These are phyloP conservation scores for Lipomyces chichibuensis DNA, from an alignment of 805 yeast species.

Conservation along the genomic window DNA sequence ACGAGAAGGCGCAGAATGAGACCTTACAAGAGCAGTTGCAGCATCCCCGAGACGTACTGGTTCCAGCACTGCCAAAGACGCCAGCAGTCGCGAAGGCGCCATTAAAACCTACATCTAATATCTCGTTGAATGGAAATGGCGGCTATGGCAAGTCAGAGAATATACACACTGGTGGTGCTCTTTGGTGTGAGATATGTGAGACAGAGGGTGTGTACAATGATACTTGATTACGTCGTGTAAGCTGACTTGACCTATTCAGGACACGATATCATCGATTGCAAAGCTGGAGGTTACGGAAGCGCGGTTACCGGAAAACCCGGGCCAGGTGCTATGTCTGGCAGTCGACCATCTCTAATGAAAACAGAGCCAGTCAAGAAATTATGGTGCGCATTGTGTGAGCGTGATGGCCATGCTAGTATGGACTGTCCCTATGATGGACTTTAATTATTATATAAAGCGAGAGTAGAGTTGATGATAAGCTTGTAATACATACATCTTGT, in stretches of 20 bases:
- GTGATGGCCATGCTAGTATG: slow-evolving; percentile 82
- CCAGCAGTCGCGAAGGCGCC: slow-evolving; percentile 12
- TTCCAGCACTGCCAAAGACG: slow-evolving; percentile 6
- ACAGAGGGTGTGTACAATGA: slow-evolving; percentile 16
- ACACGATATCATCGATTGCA: slow-evolving; percentile 32
- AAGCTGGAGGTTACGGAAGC: slow-evolving; percentile 10
- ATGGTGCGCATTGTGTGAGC: slow-evolving; percentile 95
- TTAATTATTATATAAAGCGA: neutral
- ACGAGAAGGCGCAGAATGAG: slow-evolving; percentile 21
- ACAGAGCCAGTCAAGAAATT: slow-evolving; percentile 48
- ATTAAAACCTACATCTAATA: slow-evolving; percentile 21
- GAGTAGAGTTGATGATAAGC: neutral
- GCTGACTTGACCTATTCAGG: slow-evolving; percentile 9
- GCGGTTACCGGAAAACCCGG: neutral
- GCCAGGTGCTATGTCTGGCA: neutral
- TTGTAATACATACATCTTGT: neutral
- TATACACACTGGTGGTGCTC: neutral
- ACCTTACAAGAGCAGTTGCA: slow-evolving; percentile 29
- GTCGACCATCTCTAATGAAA: neutral
- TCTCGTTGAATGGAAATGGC: slow-evolving; percentile 15
- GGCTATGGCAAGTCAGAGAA: neutral
- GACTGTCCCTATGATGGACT: slow-evolving; percentile 77
- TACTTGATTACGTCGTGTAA: neutral
- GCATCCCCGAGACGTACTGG: slow-evolving; percentile 5
- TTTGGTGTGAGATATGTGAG: slow-evolving; percentile 27